Conservation (phyloP, 2,329 filamentous ascomycete species). For the Ophiosphaerella korrae region DNA sequence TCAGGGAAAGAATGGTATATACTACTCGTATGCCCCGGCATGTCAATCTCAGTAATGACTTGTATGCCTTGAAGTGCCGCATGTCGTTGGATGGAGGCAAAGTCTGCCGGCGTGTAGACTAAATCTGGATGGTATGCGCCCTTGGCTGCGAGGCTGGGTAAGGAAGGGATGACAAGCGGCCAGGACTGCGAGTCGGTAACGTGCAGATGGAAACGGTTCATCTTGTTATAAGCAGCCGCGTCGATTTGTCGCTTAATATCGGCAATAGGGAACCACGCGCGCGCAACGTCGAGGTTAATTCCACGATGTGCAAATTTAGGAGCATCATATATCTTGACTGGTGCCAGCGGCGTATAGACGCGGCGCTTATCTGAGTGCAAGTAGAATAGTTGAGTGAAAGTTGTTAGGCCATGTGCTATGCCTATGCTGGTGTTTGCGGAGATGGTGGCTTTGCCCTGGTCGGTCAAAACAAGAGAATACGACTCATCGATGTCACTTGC, state of each 20-base stretch:
- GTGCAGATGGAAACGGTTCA: slow-evolving; percentile 82
- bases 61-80: slow-evolving; percentile 71
- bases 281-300: slow-evolving; percentile 76
- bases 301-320: slow-evolving; percentile 80
- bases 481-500: slow-evolving; percentile 74
- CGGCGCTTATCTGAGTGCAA: slow-evolving; percentile 62
- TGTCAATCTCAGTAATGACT: slow-evolving; percentile 77
- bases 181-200: slow-evolving; percentile 84
- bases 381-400: slow-evolving; percentile 81
- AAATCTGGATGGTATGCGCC: slow-evolving; percentile 73
- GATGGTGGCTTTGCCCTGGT: slow-evolving; percentile 65
- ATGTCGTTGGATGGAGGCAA: slow-evolving; percentile 72
- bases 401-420: slow-evolving; percentile 73
- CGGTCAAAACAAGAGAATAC: slow-evolving; percentile 68
- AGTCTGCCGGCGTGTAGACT: slow-evolving; percentile 69
- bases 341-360: slow-evolving; percentile 72
- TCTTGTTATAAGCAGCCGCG: slow-evolving; percentile 76
- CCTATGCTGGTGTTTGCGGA: slow-evolving; percentile 70
- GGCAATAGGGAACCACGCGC: slow-evolving; percentile 70
- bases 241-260: slow-evolving; percentile 79
- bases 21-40: slow-evolving; percentile 77
- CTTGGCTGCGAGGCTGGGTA: slow-evolving; percentile 73
- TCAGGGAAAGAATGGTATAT: slow-evolving; percentile 72
- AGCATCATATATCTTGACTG: slow-evolving; percentile 72
- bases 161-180: slow-evolving; percentile 77